Evolutionary conservation across 139 green algal genomes (phyloP), one percentile per base, ranked within the genome.

Genomic region (Yamagishiella unicocca): DNA sequence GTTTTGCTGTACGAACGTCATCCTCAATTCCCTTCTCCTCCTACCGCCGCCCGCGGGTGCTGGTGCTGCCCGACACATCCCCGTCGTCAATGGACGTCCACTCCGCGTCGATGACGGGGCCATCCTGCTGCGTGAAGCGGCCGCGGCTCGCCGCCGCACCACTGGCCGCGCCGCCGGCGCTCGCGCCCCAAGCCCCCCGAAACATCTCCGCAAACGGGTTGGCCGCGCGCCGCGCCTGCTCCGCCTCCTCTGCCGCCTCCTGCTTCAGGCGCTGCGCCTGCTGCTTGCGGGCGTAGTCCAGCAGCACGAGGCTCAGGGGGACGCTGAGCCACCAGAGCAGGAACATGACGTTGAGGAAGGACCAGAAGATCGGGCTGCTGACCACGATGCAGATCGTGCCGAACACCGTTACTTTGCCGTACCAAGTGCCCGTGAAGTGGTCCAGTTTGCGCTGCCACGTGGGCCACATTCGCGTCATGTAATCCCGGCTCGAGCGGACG

Each of bases 21-120:
- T n/a, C n/a, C n/a, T n/a, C n/a, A n/a, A n/a, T n/a, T n/a, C n/a
- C n/a, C n/a, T n/a, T n/a, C n/a, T n/a, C n/a, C n/a, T n/a, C n/a
- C n/a, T n/a, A n/a, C n/a, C n/a, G n/a, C n/a, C n/a, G n/a, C n/a
- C n/a, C n/a, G n/a, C n/a, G n/a, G n/a, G n/a, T n/a, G n/a, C n/a
- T n/a, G n/a, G n/a, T n/a, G n/a, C n/a, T n/a, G n/a, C n/a, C 46
- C 4, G 61, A 17, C n/a, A 10, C 17, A 8, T 62, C 79, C 8
- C 14, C 82, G 9, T 87, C 68, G 17, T 87, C 68, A 31, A 87
- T n/a, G 3, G 82, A 45, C 37, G 50, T 61, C 67, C 82, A 87
- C 67, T 82, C 82, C 40, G 82, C 82, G 1, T 91, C 88, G 8
- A 91, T 89, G 8, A 83, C 43, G 14, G 82, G 88, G 2, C 82